A percentile compares a stretch with the other conserved stretches of the same genome.
phyloP scores from a whole-genome alignment of 306 rosid species.

The Prunus davidiana region DNA sequence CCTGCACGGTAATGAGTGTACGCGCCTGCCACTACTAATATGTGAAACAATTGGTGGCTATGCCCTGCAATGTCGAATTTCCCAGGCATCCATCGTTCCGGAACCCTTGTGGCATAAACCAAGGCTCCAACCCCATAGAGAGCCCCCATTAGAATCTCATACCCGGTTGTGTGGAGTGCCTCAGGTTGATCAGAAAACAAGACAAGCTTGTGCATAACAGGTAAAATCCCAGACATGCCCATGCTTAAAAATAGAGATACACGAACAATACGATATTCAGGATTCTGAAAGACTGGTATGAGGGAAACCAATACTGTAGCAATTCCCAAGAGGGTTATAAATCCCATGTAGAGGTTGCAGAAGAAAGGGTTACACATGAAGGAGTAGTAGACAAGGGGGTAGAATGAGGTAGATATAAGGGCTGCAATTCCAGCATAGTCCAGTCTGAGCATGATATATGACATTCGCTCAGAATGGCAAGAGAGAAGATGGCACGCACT shows the following conservation, averaged over 20 bases:
- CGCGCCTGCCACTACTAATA: constrained; percentile 91
- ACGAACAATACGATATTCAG: constrained; percentile 66
- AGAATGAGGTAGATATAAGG: constrained; percentile 89
- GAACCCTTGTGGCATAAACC: constrained; percentile 89
- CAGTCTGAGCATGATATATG: constrained; percentile 87
- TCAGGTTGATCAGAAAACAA: constrained; percentile 87
- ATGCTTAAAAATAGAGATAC: constrained; percentile 83
- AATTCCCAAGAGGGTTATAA: constrained; percentile 70
- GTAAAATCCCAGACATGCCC: constrained; percentile 76
- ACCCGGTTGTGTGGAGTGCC: constrained; percentile 78
- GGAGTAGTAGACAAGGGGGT: constrained; percentile 93
- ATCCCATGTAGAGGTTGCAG: constrained; percentile 82
- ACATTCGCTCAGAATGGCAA: constrained; percentile 80
- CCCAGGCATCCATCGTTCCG: constrained; percentile 98
- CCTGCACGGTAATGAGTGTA: constrained; percentile 88
- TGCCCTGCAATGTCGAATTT: constrained; percentile 96
- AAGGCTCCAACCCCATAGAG: constrained; percentile 82
- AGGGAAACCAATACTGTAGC: constrained; percentile 70
- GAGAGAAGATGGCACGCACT: constrained; percentile 90
- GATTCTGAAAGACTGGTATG: constrained; percentile 81
- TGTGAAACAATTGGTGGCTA: constrained; percentile 88
- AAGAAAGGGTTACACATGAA: constrained; percentile 95
- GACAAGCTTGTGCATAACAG: constrained; percentile 80
- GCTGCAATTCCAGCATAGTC: constrained; percentile 99
- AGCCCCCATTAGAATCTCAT: constrained; percentile 80